phyloP scores from a whole-genome alignment of 2,329 filamentous ascomycete genomes.

The Fulvia fulva region DNA sequence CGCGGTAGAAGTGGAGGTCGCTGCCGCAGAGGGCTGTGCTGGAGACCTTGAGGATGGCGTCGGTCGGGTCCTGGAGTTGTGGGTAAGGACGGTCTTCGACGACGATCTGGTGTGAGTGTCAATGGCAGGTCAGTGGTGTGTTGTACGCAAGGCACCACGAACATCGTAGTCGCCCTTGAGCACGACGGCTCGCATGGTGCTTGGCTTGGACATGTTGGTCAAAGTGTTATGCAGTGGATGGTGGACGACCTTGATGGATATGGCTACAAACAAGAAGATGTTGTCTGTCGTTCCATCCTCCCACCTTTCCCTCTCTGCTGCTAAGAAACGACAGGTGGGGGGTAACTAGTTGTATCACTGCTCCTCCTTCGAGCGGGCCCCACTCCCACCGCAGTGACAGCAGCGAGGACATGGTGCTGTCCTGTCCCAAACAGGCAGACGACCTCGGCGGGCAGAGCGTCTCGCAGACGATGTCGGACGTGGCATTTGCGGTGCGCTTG shows the following conservation, averaged over 20 bases:
- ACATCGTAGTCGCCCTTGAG: constrained; percentile 71
- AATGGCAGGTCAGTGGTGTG: background rate
- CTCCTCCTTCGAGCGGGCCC: background rate
- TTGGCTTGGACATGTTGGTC: constrained; percentile 18
- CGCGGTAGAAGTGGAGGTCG: constrained; percentile 82
- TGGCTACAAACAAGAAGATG: background rate
- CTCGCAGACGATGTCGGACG: background rate
- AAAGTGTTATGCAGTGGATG: constrained; percentile 2
- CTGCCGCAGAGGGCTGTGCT: constrained; percentile 85
- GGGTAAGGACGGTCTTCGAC: constrained; percentile 79
- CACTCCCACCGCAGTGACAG: background rate
- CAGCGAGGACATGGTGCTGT: background rate
- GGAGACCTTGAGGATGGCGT: constrained; percentile 78
- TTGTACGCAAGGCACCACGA: constrained; percentile 24
- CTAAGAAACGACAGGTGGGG: background rate
- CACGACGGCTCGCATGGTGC: constrained; percentile 81
- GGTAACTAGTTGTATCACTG: background rate
- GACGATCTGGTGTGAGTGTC: constrained; percentile 44
- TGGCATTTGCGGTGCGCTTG: background rate
- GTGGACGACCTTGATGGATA: constrained; percentile 7
- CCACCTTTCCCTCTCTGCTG: background rate
- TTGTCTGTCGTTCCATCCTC: background rate
- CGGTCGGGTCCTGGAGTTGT: constrained; percentile 63
- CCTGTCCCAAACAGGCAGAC: background rate
- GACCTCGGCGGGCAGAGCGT: background rate